Evolutionary conservation across 2,329 filamentous ascomycete genomes (phyloP), one percentile per base, ranked within the genome.

Genomic region (Arthrobotrys conoides): DNA sequence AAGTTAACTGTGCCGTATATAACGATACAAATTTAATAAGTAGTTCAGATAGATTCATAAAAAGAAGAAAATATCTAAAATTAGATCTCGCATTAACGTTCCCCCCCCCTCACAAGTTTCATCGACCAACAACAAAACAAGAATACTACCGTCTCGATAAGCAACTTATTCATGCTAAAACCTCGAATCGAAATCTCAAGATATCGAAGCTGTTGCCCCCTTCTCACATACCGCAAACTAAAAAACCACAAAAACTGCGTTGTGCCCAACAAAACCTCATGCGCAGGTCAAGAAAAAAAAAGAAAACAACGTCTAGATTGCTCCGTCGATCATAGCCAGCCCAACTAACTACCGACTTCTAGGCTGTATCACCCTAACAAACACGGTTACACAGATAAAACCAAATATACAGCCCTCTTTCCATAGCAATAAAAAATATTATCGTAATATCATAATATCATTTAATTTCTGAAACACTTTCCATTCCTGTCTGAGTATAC

Each of bases 231-330:
- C 36, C 57, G 44, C 20, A 61, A 61, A n/a, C n/a, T n/a, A n/a
- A n/a, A n/a, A 44, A 30, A 30, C 27, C 27, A 30, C 51, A 22
- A 65, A 30, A 36, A 49, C 46, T 67, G 61, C 61, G 70, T 73
- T 67, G 70, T 67, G n/a, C 63, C 70, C 70, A 72, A 72, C 69
- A 72, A n/a, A 72, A 57, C 27, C 41, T 5, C n/a, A 51, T n/a
- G 22, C 51, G 2, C 8, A 36, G n/a, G n/a, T n/a, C n/a, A 36
- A 12, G 14, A 38, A 2, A 9, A 16, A 18, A 27, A 22, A 20
- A 57, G 30, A 67, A 16, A 14, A 36, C n/a, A 12, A 14, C 46
- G 12, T 68, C 65, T 30, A 55, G 65, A 67, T 55, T 55, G 49
- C 49, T 38, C 30, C 27, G 9, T 10, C 33, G 9, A 36, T 8